These are phyloP conservation scores for Aechmea fasciata DNA, from an alignment of 176 grass and related monocot genomes.

Conservation along the genomic window DNA sequence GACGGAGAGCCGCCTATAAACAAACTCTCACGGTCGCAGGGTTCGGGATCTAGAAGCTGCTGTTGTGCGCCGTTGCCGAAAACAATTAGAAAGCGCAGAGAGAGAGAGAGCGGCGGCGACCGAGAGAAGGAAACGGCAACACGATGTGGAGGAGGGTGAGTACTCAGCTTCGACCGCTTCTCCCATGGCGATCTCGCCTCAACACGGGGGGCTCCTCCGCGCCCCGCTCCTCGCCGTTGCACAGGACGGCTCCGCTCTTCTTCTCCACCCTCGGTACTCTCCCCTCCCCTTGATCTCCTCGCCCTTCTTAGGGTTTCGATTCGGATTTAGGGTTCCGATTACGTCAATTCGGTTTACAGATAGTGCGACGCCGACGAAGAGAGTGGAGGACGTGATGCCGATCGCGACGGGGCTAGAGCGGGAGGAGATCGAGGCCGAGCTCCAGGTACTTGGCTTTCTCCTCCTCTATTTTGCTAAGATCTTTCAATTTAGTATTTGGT, in stretches of 20 bases:
- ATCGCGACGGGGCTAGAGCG: constrained; percentile 15
- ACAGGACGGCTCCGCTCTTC: background rate
- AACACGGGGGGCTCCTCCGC: background rate
- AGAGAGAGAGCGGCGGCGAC: background rate
- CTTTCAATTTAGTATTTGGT: background rate
- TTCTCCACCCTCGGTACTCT: background rate
- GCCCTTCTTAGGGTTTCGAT: background rate
- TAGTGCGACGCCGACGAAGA: constrained; percentile 18
- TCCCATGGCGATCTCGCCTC: background rate
- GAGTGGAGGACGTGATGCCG: constrained; percentile 18
- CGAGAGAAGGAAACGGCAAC: background rate
- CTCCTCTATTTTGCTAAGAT: background rate
- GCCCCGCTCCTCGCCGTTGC: background rate
- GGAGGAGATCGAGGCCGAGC: constrained; percentile 17
- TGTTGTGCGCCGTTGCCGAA: background rate
- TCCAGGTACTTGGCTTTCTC: constrained; percentile 1
- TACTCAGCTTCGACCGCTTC: background rate
- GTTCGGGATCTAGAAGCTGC: too few species aligned
- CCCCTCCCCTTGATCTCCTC: background rate
- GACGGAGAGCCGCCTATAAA: too few species aligned
- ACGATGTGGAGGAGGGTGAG: background rate
- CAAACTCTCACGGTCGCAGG: too few species aligned
- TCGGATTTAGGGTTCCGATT: background rate
- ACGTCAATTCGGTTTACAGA: background rate
- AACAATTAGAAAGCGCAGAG: background rate